These are phyloP conservation scores for Mortierella sp. DNA, from an alignment of 371 early-diverging fungal genomes.

Conservation along the genomic window DNA sequence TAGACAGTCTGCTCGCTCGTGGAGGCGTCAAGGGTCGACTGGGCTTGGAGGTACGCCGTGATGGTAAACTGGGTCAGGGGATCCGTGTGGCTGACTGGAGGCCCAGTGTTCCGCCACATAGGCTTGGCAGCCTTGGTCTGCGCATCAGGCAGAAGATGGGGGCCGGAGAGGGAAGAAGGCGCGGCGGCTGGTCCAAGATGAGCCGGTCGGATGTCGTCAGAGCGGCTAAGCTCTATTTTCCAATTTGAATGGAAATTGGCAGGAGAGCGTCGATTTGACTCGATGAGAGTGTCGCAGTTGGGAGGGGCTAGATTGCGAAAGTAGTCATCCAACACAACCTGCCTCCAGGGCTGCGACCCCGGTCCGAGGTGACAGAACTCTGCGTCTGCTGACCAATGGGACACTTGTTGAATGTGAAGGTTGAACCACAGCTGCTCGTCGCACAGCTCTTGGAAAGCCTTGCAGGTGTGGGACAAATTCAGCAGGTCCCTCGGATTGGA, in stretches of 20 bases:
- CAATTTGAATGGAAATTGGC: neutral
- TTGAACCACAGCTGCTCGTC: conserved; percentile 10
- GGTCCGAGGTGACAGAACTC: conserved; percentile 10
- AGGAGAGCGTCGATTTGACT: neutral
- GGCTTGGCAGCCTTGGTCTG: neutral
- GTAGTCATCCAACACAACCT: conserved; percentile 19
- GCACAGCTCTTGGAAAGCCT: neutral
- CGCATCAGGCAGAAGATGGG: neutral
- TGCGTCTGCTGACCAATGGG: conserved; percentile 8
- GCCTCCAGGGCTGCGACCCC: conserved; percentile 3
- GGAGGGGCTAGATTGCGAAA: neutral
- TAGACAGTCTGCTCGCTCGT: conserved; percentile 8
- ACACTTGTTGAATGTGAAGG: neutral
- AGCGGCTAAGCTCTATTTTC: neutral
- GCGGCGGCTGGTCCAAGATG: neutral
- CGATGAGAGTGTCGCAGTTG: neutral
- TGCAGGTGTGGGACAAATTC: conserved; percentile 20
- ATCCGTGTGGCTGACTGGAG: conserved; percentile 23
- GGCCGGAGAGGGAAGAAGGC: conserved; percentile 5
- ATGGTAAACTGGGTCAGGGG: conserved; percentile 9
- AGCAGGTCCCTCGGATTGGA: neutral
- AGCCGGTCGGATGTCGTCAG: neutral
- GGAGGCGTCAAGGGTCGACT: neutral
- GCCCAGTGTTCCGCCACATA: conserved; percentile 23
- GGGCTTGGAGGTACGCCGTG: conserved; percentile 31